phyloP scores from a whole-genome alignment of 208 protist genomes.

The Trypanosoma platydactyli region DNA sequence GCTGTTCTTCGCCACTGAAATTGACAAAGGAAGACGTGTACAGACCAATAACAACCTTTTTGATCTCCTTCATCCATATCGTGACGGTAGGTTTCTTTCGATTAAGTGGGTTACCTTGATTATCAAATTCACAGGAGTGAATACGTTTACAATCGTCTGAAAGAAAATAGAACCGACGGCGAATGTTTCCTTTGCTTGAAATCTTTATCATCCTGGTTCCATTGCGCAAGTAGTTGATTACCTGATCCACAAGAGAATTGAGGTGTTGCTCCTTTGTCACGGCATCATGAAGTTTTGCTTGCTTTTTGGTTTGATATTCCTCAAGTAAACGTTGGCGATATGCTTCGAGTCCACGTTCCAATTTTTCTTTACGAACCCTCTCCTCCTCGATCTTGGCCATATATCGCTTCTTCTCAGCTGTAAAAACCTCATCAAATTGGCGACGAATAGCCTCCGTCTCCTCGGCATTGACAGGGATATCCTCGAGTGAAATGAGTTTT shows the following conservation, averaged over 20 bases:
- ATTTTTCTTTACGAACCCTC: slow-evolving; percentile 82
- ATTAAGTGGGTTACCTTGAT: slow-evolving; percentile 73
- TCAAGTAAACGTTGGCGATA: slow-evolving; percentile 84
- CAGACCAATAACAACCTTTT: slow-evolving; percentile 76
- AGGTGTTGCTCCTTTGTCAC: slow-evolving; percentile 88
- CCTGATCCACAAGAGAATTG: slow-evolving; percentile 78
- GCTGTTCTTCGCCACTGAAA: slow-evolving; percentile 73
- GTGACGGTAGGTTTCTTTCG: slow-evolving; percentile 85
- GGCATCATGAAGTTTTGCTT: slow-evolving; percentile 85
- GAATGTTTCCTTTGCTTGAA: slow-evolving; percentile 71
- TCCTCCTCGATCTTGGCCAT: slow-evolving; percentile 80
- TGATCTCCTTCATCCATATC: slow-evolving; percentile 84
- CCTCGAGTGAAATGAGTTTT: slow-evolving; percentile 89
- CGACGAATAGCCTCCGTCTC: slow-evolving; percentile 86
- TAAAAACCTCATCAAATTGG: slow-evolving; percentile 87
- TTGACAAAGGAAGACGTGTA: slow-evolving; percentile 82
- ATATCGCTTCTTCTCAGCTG: slow-evolving; percentile 81
- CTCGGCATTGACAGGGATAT: slow-evolving; percentile 75
- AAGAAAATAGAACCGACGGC: slow-evolving; percentile 86
- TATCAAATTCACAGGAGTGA: slow-evolving; percentile 87
- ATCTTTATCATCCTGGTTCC: slow-evolving; percentile 90
- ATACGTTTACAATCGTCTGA: slow-evolving; percentile 89
- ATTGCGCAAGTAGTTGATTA: slow-evolving; percentile 84
- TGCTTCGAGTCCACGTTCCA: slow-evolving; percentile 83
- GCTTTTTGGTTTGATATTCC: slow-evolving; percentile 73